These are phyloP conservation scores for Eucalyptus tenuipes DNA, from an alignment of 345 rosid genomes.

Conservation along the genomic window DNA sequence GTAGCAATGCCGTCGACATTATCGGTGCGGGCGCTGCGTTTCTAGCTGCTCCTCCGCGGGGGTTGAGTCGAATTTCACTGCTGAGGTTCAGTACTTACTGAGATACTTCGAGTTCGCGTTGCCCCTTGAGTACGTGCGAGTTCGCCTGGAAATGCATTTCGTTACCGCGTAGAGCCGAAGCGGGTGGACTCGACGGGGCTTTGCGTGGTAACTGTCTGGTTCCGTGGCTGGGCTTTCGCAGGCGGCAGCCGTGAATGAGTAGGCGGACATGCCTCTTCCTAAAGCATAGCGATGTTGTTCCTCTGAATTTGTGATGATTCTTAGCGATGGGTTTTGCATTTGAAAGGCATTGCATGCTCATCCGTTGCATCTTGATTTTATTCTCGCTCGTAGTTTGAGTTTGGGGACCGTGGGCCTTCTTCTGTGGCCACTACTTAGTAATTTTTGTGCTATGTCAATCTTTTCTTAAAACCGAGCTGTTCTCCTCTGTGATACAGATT, in stretches of 20 bases:
- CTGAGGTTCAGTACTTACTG: background rate
- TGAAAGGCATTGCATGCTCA: background rate
- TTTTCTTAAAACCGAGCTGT: background rate
- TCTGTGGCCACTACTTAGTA: background rate
- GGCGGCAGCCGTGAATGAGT: background rate
- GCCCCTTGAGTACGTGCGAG: background rate
- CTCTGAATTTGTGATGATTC: background rate
- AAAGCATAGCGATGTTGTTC: background rate
- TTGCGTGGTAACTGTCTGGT: background rate
- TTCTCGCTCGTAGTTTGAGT: background rate
- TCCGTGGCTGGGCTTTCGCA: background rate
- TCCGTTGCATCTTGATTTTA: background rate
- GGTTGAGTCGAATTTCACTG: background rate
- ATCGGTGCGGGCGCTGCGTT: background rate
- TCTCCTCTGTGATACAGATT: constrained; percentile 26
- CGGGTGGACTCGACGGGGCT: background rate
- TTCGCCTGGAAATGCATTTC: background rate
- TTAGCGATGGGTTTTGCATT: background rate
- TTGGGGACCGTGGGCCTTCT: background rate
- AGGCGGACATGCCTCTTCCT: background rate
- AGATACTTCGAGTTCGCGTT: background rate
- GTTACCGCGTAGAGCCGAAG: background rate
- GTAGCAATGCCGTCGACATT: background rate
- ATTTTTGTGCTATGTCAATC: background rate
- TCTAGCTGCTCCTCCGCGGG: background rate